Evolutionary conservation across 306 rosid genomes (phyloP).

Genomic region (Styphnolobium japonicum): DNA sequence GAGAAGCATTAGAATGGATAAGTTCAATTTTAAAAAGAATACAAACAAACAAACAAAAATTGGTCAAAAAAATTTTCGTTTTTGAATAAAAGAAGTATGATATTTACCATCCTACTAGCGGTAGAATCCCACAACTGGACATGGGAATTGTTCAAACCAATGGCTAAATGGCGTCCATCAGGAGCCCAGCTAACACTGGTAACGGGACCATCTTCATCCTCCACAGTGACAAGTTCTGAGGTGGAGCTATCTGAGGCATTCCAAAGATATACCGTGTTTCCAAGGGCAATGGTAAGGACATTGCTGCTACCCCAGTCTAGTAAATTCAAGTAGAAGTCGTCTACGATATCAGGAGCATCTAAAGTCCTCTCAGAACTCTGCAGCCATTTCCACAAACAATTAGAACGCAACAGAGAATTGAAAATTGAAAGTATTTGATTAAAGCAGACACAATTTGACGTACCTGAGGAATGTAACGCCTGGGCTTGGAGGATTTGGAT

Average conservation of each 20-base stretch:
- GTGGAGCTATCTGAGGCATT: constrained; percentile 61
- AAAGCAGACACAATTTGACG: not conserved
- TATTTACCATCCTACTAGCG: constrained; percentile 43
- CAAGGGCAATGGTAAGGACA: constrained; percentile 67
- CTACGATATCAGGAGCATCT: constrained; percentile 77
- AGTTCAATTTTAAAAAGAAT: not conserved
- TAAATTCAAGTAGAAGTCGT: constrained; percentile 70
- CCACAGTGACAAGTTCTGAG: constrained; percentile 59
- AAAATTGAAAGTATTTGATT: not conserved
- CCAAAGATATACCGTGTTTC: constrained; percentile 63
- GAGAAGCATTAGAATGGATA: not conserved
- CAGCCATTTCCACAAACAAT: constrained; percentile 6
- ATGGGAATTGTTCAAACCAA: constrained; percentile 68
- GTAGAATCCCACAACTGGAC: constrained; percentile 81
- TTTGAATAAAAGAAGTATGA: not conserved
- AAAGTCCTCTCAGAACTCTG: constrained; percentile 77
- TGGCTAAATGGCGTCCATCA: constrained; percentile 69
- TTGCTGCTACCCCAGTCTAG: constrained; percentile 75
- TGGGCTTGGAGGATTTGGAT: constrained; percentile 40
- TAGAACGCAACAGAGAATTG: not conserved
- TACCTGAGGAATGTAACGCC: constrained; percentile 73
- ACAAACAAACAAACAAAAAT: not conserved
- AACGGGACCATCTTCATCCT: constrained; percentile 66
- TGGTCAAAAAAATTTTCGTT: not conserved
- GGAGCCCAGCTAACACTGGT: constrained; percentile 83